A percentile compares a stretch with the other conserved stretches of the same genome.
Evolutionary conservation across 495 filamentous ascomycete genomes (phyloP).

Genomic region (Hyaloscypha variabilis): DNA sequence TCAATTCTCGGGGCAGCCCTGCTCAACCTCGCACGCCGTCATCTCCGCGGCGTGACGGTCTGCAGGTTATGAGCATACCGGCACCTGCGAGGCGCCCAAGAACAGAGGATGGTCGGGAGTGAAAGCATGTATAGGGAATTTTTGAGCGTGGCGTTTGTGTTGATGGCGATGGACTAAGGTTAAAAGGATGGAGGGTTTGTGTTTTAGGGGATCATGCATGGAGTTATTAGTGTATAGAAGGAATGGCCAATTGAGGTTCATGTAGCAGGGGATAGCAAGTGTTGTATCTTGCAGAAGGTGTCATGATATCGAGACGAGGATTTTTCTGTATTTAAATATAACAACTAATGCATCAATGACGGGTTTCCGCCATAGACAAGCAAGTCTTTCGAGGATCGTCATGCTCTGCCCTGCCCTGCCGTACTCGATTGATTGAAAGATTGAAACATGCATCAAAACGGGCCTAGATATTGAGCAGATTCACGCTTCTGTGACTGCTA

Average conservation of each 20-base stretch:
- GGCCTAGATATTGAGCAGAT: too few species aligned
- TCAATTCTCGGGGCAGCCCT: constrained; percentile 16
- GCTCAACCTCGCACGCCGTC: constrained; percentile 12
- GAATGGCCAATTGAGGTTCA: background rate
- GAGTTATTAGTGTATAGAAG: background rate
- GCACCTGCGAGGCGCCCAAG: constrained; percentile 24
- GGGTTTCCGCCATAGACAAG: background rate
- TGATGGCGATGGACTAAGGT: background rate
- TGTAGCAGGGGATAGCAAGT: background rate
- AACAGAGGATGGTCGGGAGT: constrained; percentile 12
- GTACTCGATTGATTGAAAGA: too few species aligned
- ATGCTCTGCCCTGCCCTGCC: too few species aligned
- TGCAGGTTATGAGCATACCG: constrained; percentile 28
- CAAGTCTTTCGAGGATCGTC: too few species aligned
- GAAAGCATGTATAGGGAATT: background rate
- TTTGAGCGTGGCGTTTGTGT: constrained; percentile 21
- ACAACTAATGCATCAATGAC: constrained; percentile 1
- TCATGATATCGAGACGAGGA: background rate
- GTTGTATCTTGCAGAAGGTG: background rate
- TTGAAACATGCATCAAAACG: too few species aligned
- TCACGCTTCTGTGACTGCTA: too few species aligned
- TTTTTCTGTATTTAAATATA: background rate
- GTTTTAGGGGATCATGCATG: background rate
- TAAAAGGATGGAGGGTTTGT: background rate
- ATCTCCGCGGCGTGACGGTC: constrained; percentile 18